These are phyloP conservation scores for Apiotrichum siamense DNA, from an alignment of 1,284 basidiomycete species.

Conservation along the genomic window DNA sequence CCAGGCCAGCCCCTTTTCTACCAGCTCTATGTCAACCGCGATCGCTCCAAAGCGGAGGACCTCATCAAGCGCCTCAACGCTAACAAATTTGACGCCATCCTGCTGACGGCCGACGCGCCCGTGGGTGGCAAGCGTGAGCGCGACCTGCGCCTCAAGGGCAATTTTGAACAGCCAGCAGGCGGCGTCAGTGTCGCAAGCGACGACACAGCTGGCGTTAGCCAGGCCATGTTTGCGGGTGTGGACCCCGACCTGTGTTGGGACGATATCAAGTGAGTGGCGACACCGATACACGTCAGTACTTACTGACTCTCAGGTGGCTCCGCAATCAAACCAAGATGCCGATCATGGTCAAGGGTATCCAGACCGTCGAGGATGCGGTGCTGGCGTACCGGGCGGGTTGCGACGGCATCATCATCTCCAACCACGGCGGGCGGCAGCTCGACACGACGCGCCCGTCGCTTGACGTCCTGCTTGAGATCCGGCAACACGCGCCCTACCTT, in stretches of 20 bases:
- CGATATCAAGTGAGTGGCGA: conserved; percentile 30
- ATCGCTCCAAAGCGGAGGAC: conserved; percentile 62
- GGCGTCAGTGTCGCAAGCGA: conserved; percentile 35
- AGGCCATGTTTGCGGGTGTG: conserved; percentile 41
- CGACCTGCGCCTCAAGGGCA: conserved; percentile 54
- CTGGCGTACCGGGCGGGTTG: conserved; percentile 49
- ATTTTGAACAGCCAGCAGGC: conserved; percentile 40
- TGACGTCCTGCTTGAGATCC: conserved; percentile 68
- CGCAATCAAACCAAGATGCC: conserved; percentile 68
- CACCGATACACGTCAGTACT: too few species aligned
- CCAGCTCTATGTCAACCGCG: conserved; percentile 73
- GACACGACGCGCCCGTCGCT: conserved; percentile 59
- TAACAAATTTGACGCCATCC: conserved; percentile 64
- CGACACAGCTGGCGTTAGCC: conserved; percentile 34
- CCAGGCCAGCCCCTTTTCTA: conserved; percentile 71
- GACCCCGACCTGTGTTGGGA: conserved; percentile 43
- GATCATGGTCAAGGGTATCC: conserved; percentile 72
- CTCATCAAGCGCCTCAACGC: conserved; percentile 65
- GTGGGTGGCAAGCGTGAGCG: conserved; percentile 78
- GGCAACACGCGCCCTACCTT: conserved; percentile 45
- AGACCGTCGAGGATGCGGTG: conserved; percentile 50
- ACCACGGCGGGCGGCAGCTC: conserved; percentile 51
- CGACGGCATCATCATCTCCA: conserved; percentile 51
- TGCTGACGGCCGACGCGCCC: conserved; percentile 84
- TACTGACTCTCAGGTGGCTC: conserved; percentile 54